These are phyloP conservation scores for Schizonepeta tenuifolia DNA, from an alignment of 257 asterid species.

Conservation along the genomic window DNA sequence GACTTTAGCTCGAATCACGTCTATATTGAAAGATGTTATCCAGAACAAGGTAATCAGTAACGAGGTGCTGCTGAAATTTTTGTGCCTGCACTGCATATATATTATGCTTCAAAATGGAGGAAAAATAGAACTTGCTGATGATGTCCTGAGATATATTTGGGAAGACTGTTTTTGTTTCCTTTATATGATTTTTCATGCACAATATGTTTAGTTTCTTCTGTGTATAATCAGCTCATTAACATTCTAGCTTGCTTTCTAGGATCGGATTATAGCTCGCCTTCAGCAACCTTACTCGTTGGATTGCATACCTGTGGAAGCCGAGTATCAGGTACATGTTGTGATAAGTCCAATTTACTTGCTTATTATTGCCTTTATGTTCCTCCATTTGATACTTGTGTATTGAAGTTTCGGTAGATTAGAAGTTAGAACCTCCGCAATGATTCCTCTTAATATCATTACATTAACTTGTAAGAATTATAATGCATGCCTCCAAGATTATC, in stretches of 20 bases:
- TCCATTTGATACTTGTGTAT: not conserved
- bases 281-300: constrained; percentile 98
- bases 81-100: not conserved
- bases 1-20: constrained; percentile 83
- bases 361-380: not conserved
- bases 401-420: constrained; percentile 2
- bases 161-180: constrained; percentile 4
- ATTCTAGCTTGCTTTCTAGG: constrained; percentile 51
- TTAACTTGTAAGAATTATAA: not conserved
- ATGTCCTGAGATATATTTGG: not conserved
- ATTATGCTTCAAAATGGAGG: constrained; percentile 5
- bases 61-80: constrained; percentile 20
- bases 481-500: not conserved
- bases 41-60: constrained; percentile 76
- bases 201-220: not conserved
- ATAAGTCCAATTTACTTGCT: not conserved
- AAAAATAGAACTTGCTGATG: not conserved
- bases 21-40: constrained; percentile 91
- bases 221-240: constrained; percentile 2
- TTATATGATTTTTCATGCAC: constrained; percentile 14
- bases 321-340: constrained; percentile 72
- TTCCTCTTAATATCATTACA: not conserved
- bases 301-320: constrained; percentile 99
- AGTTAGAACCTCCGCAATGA: not conserved
- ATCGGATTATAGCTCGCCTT: constrained; percentile 95